Base-by-base conservation (phyloP, 805 yeast genomes). In the Kodamaea fukazawae region DNA sequence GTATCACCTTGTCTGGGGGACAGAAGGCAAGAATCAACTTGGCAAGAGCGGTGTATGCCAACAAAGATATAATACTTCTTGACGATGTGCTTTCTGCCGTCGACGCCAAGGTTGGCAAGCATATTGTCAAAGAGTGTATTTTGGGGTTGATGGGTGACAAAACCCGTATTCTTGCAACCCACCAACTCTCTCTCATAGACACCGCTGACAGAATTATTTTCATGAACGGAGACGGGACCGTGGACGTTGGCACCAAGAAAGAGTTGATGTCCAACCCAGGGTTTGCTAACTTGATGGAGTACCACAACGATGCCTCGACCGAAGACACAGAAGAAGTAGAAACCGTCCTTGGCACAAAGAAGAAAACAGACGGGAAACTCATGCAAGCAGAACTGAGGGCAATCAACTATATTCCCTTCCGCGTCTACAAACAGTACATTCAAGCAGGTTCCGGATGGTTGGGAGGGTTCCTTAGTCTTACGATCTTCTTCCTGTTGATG, bases 51-150 rank as follows among this genome's bases (percentile, higher is more conserved):
- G 87, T 83, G 2, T 86, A 86, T 53, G 76, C 81, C 9, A 70
- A 79, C 17, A 73, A 75, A 12, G 87, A 83, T 53, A 79, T 85
- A 16, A 72, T 82, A 29, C 58, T 86, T 35, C 60, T 86, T 38
- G 95, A 86, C 56, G 95, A 86, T 57, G 87, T 86, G 9, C 68
- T 86, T 40, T 78, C 86, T 63, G 95, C 95, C 4, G 93, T 86
- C 7, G 95, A 86, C 61, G 88, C 90, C 25, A 79, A 85, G 52
- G 95, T 86, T 32, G 95, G 93, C n/a, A 76, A 76, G 40, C 87
- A 81, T 51, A 83, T 86, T 36, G 77, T 86, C 74, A 72, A 77
- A 35, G 69, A 76, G 30, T 87, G 96, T 60, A 59, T 87, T 31
- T 46, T 74, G 43, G 88, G 86, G 0, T 44, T 78, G 16, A 55